phyloP scores from a whole-genome alignment of 2,329 filamentous ascomycete species.

The Sarocladiaceae sp. region DNA sequence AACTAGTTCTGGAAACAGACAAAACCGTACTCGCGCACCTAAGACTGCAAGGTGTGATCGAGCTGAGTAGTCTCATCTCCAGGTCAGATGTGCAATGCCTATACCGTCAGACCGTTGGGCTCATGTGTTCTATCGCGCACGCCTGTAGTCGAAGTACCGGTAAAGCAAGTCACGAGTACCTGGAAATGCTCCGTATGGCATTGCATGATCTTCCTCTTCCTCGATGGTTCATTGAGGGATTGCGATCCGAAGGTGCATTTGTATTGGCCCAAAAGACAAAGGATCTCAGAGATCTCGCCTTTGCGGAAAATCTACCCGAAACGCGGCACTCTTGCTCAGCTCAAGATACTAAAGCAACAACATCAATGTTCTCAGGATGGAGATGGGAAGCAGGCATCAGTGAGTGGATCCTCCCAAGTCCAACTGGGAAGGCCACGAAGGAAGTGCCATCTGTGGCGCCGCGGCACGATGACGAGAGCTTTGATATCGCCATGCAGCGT shows the following conservation, averaged over 20 bases:
- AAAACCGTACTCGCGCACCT: background rate
- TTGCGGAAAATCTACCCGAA: slow-evolving; percentile 41
- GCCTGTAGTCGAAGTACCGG: slow-evolving; percentile 40
- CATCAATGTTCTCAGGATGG: slow-evolving; percentile 29
- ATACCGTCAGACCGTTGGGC: slow-evolving; percentile 26
- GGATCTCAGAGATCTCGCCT: slow-evolving; percentile 48
- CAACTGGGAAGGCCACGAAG: background rate
- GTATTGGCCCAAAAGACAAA: slow-evolving; percentile 47
- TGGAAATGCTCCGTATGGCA: slow-evolving; percentile 35
- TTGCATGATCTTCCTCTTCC: slow-evolving; percentile 31
- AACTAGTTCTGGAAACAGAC: slow-evolving; percentile 18
- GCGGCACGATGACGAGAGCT: background rate
- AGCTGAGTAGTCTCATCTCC: background rate
- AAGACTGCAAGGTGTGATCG: background rate
- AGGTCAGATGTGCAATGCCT: slow-evolving; percentile 12
- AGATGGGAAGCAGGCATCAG: slow-evolving; percentile 37
- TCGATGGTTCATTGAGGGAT: slow-evolving; percentile 26
- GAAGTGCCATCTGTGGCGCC: background rate
- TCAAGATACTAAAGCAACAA: slow-evolving; percentile 6
- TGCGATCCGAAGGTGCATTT: slow-evolving; percentile 46
- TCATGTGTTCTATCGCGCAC: slow-evolving; percentile 43
- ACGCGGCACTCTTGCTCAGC: background rate
- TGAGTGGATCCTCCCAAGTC: slow-evolving; percentile 28
- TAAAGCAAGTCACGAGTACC: slow-evolving; percentile 31
- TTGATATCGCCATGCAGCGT: background rate